phyloP scores from a whole-genome alignment of 2,329 filamentous ascomycete genomes.

The Camptophora hylomeconis region DNA sequence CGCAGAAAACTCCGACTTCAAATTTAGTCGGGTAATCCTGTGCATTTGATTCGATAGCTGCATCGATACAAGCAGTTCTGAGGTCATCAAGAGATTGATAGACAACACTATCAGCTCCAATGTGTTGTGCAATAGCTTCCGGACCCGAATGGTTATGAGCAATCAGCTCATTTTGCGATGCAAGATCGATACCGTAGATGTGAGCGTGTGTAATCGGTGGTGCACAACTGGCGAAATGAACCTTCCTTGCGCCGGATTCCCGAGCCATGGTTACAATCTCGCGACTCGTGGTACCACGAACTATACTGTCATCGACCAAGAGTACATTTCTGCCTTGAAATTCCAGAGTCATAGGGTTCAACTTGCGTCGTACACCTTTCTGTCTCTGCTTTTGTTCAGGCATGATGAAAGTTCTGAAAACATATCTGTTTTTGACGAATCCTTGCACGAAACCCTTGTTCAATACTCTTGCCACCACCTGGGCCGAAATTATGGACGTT shows the following conservation, averaged over 20 bases:
- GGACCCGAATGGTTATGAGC: conserved; percentile 52
- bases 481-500: conserved; percentile 70
- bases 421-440: conserved; percentile 82
- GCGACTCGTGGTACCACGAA: conserved; percentile 68
- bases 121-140: conserved; percentile 49
- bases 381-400: conserved; percentile 67
- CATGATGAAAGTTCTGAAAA: conserved; percentile 81
- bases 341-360: conserved; percentile 75
- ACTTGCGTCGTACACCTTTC: conserved; percentile 78
- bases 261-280: conserved; percentile 75
- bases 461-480: conserved; percentile 60
- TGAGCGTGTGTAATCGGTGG: conserved; percentile 77
- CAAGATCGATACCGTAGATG: conserved; percentile 71
- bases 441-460: conserved; percentile 67
- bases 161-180: conserved; percentile 57
- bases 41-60: conserved; percentile 43
- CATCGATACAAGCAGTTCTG: conserved; percentile 63
- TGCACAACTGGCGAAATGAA: conserved; percentile 71
- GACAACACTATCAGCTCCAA: conserved; percentile 64
- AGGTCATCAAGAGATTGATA: conserved; percentile 68
- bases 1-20: conserved; percentile 85
- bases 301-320: conserved; percentile 81
- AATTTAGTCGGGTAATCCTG: conserved; percentile 49
- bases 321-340: conserved; percentile 70
- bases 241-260: conserved; percentile 68